Evolutionary conservation across 306 rosid species (phyloP).

Genomic region (Citrullus amarus): DNA sequence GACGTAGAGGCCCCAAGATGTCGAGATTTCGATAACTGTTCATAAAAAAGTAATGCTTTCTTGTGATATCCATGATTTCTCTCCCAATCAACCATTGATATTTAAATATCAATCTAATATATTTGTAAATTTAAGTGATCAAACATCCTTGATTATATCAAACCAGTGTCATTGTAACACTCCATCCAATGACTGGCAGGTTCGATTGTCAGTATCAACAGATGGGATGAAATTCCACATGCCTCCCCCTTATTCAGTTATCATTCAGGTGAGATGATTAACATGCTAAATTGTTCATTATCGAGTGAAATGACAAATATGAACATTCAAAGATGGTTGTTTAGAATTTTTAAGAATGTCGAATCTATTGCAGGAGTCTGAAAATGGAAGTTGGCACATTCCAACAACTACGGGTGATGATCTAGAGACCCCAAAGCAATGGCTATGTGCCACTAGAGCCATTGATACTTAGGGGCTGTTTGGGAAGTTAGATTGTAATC

Average conservation of each 20-base stretch:
- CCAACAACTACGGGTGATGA: conserved; percentile 63
- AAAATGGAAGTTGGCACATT: conserved; percentile 70
- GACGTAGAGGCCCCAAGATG: not conserved
- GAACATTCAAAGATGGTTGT: not conserved
- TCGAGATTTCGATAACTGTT: not conserved
- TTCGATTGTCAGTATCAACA: conserved; percentile 39
- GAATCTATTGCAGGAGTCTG: conserved; percentile 48
- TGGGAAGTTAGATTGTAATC: too few relatives aligned
- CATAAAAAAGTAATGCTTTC: not conserved
- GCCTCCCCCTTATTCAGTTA: conserved; percentile 77
- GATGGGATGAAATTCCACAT: conserved; percentile 31
- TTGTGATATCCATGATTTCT: not conserved
- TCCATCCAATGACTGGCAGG: conserved; percentile 29
- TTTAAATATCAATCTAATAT: too few relatives aligned
- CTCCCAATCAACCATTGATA: not conserved
- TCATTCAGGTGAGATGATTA: conserved; percentile 57
- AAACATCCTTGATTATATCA: not conserved
- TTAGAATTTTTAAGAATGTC: not conserved
- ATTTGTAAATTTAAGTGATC: not conserved
- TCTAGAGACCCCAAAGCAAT: conserved; percentile 56
- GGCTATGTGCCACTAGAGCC: conserved; percentile 74
- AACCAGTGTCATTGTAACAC: not conserved
- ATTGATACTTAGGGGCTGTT: not conserved
- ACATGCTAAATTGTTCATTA: not conserved
- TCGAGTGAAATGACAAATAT: not conserved